Evolutionary conservation across 2,329 filamentous ascomycete genomes (phyloP).

Genomic region (Onygena corvina): DNA sequence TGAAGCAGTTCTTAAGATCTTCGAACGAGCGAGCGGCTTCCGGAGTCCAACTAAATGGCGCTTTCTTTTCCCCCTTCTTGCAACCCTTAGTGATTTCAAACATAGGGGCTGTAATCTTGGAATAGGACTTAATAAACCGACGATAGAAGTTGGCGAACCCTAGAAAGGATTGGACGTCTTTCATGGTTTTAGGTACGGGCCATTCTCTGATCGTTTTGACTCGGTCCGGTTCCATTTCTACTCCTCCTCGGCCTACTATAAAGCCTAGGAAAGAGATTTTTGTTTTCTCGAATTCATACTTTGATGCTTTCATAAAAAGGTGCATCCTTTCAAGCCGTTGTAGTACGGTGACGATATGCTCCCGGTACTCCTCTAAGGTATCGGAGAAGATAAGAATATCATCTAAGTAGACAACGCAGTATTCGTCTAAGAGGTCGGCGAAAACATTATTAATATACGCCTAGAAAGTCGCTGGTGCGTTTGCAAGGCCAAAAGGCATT

Average conservation of each 20-base stretch:
- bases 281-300: not conserved
- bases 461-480: not conserved
- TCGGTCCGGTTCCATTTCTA: not conserved
- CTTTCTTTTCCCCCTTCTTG: not conserved
- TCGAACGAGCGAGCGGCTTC: not conserved
- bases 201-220: not conserved
- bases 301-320: not conserved
- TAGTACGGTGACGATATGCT: not conserved
- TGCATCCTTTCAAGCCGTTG: not conserved
- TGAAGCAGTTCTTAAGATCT: not conserved
- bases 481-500: not conserved
- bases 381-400: not conserved
- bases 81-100: not conserved
- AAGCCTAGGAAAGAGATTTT: not conserved
- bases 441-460: not conserved
- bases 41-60: not conserved
- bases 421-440: not conserved
- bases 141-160: not conserved
- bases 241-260: not conserved
- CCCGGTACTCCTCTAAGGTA: not conserved
- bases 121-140: not conserved
- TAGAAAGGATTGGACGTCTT: not conserved
- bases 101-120: not conserved
- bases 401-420: not conserved
- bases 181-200: not conserved